Conservation (phyloP, 306 rosid species). For the Inga laurina region DNA sequence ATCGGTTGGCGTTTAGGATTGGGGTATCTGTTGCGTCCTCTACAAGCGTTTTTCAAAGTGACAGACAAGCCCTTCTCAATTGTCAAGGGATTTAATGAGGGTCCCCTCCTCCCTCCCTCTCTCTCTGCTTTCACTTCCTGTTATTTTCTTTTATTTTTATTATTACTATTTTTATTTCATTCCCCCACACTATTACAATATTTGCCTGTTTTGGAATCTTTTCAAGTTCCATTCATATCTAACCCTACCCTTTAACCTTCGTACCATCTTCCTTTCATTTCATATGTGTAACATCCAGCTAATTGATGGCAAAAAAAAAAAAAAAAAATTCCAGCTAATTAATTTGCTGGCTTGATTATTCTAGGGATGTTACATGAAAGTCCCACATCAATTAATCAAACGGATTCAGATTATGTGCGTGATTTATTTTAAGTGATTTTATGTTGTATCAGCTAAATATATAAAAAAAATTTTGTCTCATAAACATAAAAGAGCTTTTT, state of each 20-base stretch:
- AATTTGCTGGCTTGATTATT: not conserved
- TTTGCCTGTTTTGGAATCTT: conserved; percentile 34
- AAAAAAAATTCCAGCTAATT: not conserved
- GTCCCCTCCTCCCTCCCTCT: not conserved
- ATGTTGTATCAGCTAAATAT: no score
- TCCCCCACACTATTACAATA: not conserved
- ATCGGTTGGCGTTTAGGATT: not conserved
- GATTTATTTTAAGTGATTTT: no score
- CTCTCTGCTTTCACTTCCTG: not conserved
- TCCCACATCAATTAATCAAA: no score
- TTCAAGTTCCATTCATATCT: not conserved
- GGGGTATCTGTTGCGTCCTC: conserved; percentile 13
- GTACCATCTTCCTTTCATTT: not conserved
- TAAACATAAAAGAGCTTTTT: no score
- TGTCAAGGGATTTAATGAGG: not conserved
- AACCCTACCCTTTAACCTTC: not conserved
- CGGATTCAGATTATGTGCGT: no score
- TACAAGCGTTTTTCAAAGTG: conserved; percentile 3
- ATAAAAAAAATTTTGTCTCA: no score
- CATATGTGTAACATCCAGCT: not conserved
- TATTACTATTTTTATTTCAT: not conserved
- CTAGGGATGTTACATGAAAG: no score
- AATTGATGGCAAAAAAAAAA: not conserved
- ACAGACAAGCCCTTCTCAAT: not conserved
- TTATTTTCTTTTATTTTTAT: no score